Evolutionary conservation across 208 protist species (phyloP).

Genomic region (Phytomonas francai): DNA sequence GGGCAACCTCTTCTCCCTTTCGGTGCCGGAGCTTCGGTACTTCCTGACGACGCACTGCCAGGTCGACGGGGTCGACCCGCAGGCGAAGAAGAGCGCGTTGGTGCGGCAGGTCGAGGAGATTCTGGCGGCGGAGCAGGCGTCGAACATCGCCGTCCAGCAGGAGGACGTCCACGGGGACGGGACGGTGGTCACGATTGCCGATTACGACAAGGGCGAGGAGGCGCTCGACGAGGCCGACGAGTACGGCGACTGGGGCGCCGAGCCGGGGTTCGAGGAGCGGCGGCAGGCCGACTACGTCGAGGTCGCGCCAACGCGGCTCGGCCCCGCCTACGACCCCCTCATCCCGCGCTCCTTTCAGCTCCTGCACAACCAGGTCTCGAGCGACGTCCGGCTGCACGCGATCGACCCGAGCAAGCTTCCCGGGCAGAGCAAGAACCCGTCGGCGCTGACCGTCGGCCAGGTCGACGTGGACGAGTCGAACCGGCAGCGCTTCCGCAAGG

Average conservation of each 20-base stretch:
- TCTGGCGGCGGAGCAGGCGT: conserved; percentile 63
- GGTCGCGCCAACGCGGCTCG: conserved; percentile 47
- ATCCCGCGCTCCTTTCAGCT: conserved; percentile 76
- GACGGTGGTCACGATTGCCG: conserved; percentile 34
- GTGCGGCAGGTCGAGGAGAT: conserved; percentile 85
- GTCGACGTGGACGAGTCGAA: conserved; percentile 65
- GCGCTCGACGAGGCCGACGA: conserved; percentile 84
- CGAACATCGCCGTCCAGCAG: conserved; percentile 21
- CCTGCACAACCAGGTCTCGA: conserved; percentile 61
- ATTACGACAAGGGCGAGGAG: conserved; percentile 70
- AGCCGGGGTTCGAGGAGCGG: conserved; percentile 75
- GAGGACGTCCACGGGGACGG: conserved; percentile 10
- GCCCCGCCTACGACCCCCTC: conserved; percentile 61
- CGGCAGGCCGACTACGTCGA: conserved; percentile 78
- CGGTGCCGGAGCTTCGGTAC: conserved; percentile 59
- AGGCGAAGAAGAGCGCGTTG: conserved; percentile 74
- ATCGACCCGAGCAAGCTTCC: conserved; percentile 58
- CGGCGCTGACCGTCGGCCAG: conserved; percentile 37
- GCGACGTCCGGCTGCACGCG: conserved; percentile 43
- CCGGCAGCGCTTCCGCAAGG: conserved; percentile 57
- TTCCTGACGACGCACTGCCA: conserved; percentile 62
- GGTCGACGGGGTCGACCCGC: conserved; percentile 17
- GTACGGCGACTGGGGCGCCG: conserved; percentile 88
- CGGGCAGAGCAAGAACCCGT: conserved; percentile 37
- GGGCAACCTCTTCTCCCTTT: conserved; percentile 89